phyloP scores from a whole-genome alignment of 345 rosid species.

The Aquilaria yunnanensis region DNA sequence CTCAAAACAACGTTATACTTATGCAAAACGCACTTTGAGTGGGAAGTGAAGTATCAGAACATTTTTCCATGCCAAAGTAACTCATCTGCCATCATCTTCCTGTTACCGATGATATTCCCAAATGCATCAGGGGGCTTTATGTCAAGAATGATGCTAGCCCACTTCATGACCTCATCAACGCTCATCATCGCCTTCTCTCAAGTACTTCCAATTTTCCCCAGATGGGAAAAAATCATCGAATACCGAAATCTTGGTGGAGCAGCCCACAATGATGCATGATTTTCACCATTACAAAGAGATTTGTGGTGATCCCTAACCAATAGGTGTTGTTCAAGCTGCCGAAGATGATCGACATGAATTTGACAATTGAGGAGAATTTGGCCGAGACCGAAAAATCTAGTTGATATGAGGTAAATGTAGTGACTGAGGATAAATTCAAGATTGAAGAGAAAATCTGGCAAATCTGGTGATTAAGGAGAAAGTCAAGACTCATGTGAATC shows the following conservation, averaged over 20 bases:
- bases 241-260: too few species aligned
- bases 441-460: too few species aligned
- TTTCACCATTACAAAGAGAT: too few species aligned
- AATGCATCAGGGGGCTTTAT: constrained; percentile 61
- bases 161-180: constrained; percentile 69
- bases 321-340: constrained; percentile 76
- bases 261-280: too few species aligned
- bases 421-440: too few species aligned
- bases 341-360: constrained; percentile 74
- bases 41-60: too few species aligned
- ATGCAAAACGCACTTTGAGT: too few species aligned
- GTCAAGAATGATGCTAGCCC: constrained; percentile 87
- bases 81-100: constrained; percentile 46
- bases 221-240: too few species aligned
- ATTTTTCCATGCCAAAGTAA: constrained; percentile 53
- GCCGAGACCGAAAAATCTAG: constrained; percentile 25
- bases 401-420: constrained; percentile 24
- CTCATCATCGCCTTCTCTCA: constrained; percentile 16
- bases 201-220: too few species aligned
- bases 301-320: constrained; percentile 42
- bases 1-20: too few species aligned
- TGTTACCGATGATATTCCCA: constrained; percentile 55
- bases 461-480: constrained; percentile 56
- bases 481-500: constrained; percentile 43
- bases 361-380: constrained; percentile 75